Conservation (phyloP, 192 early-diverging fungal species). For the Phlyctochytrium planicorne region DNA sequence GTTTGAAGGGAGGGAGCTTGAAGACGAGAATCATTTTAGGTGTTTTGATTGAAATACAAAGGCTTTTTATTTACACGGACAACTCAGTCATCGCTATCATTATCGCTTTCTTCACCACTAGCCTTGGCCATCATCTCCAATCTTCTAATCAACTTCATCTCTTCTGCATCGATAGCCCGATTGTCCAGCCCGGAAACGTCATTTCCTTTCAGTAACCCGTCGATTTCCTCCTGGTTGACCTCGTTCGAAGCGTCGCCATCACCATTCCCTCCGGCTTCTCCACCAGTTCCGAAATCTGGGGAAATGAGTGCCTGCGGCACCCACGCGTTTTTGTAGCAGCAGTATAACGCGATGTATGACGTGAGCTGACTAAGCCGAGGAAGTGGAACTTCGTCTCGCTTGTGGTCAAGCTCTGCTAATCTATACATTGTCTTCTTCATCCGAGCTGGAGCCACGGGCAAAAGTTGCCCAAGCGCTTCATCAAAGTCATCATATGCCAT, state of each 20-base stretch:
- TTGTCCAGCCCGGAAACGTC: conserved; percentile 19
- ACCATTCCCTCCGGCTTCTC: background rate
- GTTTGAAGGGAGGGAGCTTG: no score
- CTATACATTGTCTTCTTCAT: conserved; percentile 32
- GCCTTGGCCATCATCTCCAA: background rate
- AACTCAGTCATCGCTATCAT: no score
- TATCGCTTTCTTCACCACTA: background rate
- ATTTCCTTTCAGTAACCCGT: conserved; percentile 22
- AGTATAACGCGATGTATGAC: conserved; percentile 32
- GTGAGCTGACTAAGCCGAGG: conserved; percentile 34
- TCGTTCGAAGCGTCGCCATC: background rate
- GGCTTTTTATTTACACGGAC: no score
- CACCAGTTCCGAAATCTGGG: conserved; percentile 24
- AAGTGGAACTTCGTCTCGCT: conserved; percentile 27
- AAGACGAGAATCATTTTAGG: no score
- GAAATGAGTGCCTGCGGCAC: conserved; percentile 38
- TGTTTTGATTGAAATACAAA: no score
- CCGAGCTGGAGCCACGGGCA: conserved; percentile 29
- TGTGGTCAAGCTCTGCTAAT: conserved; percentile 31
- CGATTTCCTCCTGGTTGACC: conserved; percentile 35
- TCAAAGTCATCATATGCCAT: conserved; percentile 46
- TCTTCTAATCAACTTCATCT: conserved; percentile 20
- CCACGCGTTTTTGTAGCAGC: conserved; percentile 36
- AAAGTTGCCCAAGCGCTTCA: conserved; percentile 32
- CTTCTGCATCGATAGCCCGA: conserved; percentile 37